Percentiles rank a stretch among this genome's conserved stretches.
phyloP scores from a whole-genome alignment of 2,329 filamentous ascomycete species.

The Xylariaceae sp. region DNA sequence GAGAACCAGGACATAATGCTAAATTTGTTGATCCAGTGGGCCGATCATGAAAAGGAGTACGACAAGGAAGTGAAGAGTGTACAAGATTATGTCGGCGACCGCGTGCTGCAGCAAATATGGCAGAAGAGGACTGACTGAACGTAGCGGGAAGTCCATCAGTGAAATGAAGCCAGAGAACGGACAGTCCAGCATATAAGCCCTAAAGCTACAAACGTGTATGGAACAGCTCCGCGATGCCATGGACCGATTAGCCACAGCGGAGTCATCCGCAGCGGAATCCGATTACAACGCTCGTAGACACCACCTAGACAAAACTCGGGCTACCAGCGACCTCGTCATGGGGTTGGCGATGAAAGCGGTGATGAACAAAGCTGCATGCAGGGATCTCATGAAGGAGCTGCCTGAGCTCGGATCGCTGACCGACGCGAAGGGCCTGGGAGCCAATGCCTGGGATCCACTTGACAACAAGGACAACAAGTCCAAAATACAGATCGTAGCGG shows the following conservation, averaged over 20 bases:
- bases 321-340: conserved; percentile 11
- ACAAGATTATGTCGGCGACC: conserved; percentile 13
- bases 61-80: conserved; percentile 16
- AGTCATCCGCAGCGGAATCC: conserved; percentile 3
- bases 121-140: conserved; percentile 13
- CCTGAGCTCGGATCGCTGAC: conserved; percentile 16
- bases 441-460: neutral
- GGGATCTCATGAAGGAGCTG: conserved; percentile 18
- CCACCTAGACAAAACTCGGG: conserved; percentile 17
- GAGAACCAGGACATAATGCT: no score
- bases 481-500: conserved; percentile 1
- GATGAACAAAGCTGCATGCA: conserved; percentile 15
- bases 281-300: conserved; percentile 15
- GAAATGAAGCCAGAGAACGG: conserved; percentile 10
- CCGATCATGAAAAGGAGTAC: conserved; percentile 16
- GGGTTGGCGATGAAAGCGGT: conserved; percentile 13
- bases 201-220: conserved; percentile 19
- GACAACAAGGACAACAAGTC: neutral
- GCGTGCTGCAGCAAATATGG: conserved; percentile 22
- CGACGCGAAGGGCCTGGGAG: neutral
- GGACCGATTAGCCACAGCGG: conserved; percentile 5
- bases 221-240: conserved; percentile 15
- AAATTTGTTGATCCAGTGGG: conserved; percentile 11
- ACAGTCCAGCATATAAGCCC: conserved; percentile 15
- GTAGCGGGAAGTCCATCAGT: conserved; percentile 9